Evolutionary conservation across 805 yeast genomes (phyloP).

Genomic region (Kuraishia piskuri): DNA sequence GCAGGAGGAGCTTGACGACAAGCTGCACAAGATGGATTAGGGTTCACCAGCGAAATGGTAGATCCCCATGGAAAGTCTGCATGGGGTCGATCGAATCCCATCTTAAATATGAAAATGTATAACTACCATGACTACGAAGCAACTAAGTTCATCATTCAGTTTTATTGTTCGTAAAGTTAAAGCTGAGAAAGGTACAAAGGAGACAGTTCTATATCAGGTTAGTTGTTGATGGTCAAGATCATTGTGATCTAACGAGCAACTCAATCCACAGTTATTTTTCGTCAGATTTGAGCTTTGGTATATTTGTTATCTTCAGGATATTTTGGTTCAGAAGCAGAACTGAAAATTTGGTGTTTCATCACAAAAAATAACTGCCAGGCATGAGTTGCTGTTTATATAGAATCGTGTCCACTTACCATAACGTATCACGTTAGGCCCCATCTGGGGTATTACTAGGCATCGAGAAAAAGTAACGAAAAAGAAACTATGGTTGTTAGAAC

Average conservation of each 20-base stretch:
- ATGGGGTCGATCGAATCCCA: background rate
- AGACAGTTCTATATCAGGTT: background rate
- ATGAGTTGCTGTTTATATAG: background rate
- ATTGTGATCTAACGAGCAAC: background rate
- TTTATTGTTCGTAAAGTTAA: background rate
- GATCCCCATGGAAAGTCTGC: background rate
- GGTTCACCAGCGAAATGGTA: background rate
- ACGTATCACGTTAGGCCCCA: too few species aligned
- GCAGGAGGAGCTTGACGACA: conserved; percentile 17
- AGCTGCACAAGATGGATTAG: background rate
- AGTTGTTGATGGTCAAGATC: background rate
- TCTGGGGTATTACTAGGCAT: too few species aligned
- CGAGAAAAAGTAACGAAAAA: too few species aligned
- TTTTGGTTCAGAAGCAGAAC: conserved; percentile 95
- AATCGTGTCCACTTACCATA: background rate
- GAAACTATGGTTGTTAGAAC: background rate
- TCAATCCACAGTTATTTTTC: background rate
- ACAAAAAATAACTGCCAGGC: conserved; percentile 20
- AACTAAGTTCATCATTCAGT: background rate
- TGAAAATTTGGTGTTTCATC: conserved; percentile 66
- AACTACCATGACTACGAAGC: background rate
- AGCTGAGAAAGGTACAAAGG: too few species aligned
- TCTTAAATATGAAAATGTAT: background rate
- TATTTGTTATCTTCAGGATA: conserved; percentile 62
- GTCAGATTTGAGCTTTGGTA: conserved; percentile 53